Base-by-base conservation (phyloP, 768 basidiomycete species). In the Lentinula raphanica region DNA sequence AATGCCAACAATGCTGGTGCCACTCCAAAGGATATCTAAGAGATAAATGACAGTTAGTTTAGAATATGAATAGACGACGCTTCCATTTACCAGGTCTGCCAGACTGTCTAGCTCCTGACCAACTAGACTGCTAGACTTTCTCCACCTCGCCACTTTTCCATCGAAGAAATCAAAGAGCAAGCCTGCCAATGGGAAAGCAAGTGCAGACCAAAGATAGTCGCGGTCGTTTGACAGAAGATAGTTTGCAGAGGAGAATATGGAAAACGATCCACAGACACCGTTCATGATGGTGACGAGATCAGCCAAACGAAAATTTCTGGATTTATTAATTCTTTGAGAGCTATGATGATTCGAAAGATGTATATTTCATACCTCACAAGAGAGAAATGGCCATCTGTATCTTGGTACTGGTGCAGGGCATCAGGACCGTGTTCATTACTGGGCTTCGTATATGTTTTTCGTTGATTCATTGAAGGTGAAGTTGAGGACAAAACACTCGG, bases 241-340 rank as follows among this genome's bases (percentile, higher is more conserved):
- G 54, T 86, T 85, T 46, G 92, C 94, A 5, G 92, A 94, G 36
- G 88, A 91, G 72, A 98, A 94, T 69, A 99, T 83, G 27, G 94
- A 98, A 65, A 96, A 88, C 17, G 91, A 90, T 58, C 97, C 97
- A 74, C 97, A 99, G 71, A 98, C 89, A 45, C 97, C 97, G 69
- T 99, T 99, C 88, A 95, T 94, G 63, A 99, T 94, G 35, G 97
- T 99, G 65, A 99, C 94, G 53, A 97, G 81, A 77, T 99, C 97
- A 63, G 97, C 97, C 27, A 98, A 83, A 54, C 95, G 92, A 70
- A 99, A 99, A 72, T 98, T 98, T 65, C 97, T 97, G 65, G 19
- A 58, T n/a, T n/a, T 56, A 35, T 25, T 56, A 56, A 28, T 60
- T 54, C 25, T 59, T 57, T 59, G 63, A 58, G 62, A 64, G 63